Evolutionary conservation across 2,329 filamentous ascomycete species (phyloP).

Genomic region (Lecanicillium sp.): DNA sequence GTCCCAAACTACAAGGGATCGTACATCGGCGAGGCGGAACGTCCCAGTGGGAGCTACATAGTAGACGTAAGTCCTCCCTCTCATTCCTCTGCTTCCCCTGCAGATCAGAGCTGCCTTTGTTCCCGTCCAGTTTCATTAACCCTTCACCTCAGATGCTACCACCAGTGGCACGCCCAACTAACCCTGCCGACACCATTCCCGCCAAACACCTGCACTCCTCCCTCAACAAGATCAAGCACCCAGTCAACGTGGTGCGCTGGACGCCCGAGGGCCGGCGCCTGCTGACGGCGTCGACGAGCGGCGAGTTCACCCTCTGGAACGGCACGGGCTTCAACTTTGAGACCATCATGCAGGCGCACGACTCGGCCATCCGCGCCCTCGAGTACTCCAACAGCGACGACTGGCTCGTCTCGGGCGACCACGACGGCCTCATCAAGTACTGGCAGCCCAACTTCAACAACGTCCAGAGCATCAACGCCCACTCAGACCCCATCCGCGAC

Average conservation of each 20-base stretch:
- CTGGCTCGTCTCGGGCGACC: conserved; percentile 92
- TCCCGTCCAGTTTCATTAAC: conserved; percentile 14
- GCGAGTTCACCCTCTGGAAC: conserved; percentile 98
- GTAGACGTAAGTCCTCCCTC: conserved; percentile 60
- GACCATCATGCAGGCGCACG: conserved; percentile 97
- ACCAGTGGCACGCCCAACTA: conserved; percentile 65
- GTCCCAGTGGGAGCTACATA: conserved; percentile 83
- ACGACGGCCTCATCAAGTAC: conserved; percentile 94
- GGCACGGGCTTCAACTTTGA: conserved; percentile 99
- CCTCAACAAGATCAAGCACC: conserved; percentile 95
- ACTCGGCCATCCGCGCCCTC: conserved; percentile 73
- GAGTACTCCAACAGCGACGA: conserved; percentile 93
- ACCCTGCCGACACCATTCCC: conserved; percentile 78
- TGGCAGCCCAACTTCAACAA: conserved; percentile 99
- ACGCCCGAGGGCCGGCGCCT: conserved; percentile 90
- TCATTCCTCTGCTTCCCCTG: too few relatives aligned
- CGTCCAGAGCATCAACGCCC: conserved; percentile 87
- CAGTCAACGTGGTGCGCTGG: conserved; percentile 95
- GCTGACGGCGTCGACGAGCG: conserved; percentile 89
- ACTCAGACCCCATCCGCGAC: conserved; percentile 83
- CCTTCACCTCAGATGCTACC: conserved; percentile 67
- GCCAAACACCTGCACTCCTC: conserved; percentile 97
- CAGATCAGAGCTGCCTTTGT: too few relatives aligned
- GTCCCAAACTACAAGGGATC: conserved; percentile 60
- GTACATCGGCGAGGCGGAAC: conserved; percentile 67